Evolutionary conservation across 2,329 filamentous ascomycete genomes (phyloP), one percentile per base, ranked within the genome.

Genomic region (Ilyonectria sp.): DNA sequence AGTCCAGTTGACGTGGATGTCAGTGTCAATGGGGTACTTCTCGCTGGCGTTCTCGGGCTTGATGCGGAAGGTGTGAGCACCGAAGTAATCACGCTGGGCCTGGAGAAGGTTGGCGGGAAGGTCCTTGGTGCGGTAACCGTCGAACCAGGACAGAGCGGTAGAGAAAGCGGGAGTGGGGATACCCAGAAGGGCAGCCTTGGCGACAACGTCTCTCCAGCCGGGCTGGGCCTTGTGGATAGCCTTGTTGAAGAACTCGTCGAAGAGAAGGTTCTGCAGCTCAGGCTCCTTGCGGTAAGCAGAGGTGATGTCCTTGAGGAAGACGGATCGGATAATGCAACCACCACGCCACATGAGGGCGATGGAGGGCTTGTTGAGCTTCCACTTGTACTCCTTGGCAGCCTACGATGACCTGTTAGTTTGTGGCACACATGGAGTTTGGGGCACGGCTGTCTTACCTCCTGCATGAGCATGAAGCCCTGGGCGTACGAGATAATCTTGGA

Each of bases 401-500:
- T 96, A 76, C 43, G 4, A 26, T 44, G 19, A 21, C 54, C 17
- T 19, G 57, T 68, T 50, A 71, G 68, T 37, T 57, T 26, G 10
- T 26, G 26, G n/a, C 11, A 26, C 19, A 33, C 10, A n/a, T 15
- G n/a, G 5, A 19, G 23, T 9, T 2, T 29, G 2, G 5, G 43
- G 21, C 1, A 11, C 31, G 21, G 19, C 21, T 57, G 13, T 83
- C 91, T 84, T 85, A 95, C 94, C 86, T 97, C 93, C 87, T 98
- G 95, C 90, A 99, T 98, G 80, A 99, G 90, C 95, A 98, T 98
- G 91, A 99, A 99, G 82, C 96, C 96, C 87, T 99, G 96, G 74
- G 96, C 94, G 83, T 99, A 99, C 21, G 96, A 99, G 85, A 99
- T 98, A 82, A 99, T 99, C 93, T 99, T 99, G 80, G 95, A 98